Base-by-base conservation (phyloP, 208 protist genomes). In the Leishmania gerbilli region DNA sequence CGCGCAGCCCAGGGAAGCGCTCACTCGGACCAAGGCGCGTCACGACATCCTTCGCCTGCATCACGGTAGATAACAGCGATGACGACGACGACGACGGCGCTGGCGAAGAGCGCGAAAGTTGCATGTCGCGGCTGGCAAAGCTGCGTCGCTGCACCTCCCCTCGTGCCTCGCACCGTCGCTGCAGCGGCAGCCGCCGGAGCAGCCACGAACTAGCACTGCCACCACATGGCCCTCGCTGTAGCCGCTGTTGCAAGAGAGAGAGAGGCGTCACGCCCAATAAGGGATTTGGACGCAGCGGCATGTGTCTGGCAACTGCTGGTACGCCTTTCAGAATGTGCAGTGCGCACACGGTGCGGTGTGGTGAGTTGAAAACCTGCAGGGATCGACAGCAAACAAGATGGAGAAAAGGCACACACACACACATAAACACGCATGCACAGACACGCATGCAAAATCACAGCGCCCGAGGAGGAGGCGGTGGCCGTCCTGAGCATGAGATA, bases 1-100 rank as follows among this genome's bases (percentile, higher is more conserved):
- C 93, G 13, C 78, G 79, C 51, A 85, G 74, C 0, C 89, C 90
- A 45, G 91, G 87, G 3, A 93, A 69, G 80, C 89, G 80, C 40
- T 74, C 40, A 74, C 91, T 96, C 0, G 90, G 87, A 0, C 77
- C 91, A 24, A 94, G 69, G 34, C 88, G 86, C 15, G 93, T 96
- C 65, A 90, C 56, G 1, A 82, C 65, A 72, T 83, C 82, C 21
- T 53, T 78, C 17, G 55, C 47, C 17, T 71, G 71, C 69, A 78
- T 69, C 58, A 27, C 8, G 13, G 21, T 37, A 27, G 74, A 45
- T 37, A 53, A 31, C 17, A 76, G 34, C 6, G 45, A 67, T 42
- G 58, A 31, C 0, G 74, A 49, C 53, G 74, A 79, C n/a, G 47
- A 13, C n/a, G 47, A 4, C 51, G 31, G 15, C 72, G 53, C 17